Evolutionary conservation across 345 rosid genomes (phyloP), one percentile per base, ranked within the genome.

Genomic region (Melaleuca quinquenervia): DNA sequence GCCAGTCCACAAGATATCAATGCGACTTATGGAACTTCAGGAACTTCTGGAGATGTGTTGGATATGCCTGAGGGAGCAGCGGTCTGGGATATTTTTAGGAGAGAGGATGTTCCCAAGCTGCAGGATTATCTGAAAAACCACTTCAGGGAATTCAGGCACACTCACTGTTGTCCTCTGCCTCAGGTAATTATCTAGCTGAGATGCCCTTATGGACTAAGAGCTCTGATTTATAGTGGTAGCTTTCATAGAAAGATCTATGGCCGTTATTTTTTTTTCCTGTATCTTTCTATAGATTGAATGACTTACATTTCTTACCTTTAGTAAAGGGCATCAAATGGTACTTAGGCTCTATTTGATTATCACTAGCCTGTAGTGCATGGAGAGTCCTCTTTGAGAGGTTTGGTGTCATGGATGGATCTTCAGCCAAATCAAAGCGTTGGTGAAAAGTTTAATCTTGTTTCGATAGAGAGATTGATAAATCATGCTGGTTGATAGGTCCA

Each of bases 21-120:
- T 55, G 78, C 20, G 29, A 58, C 20, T 26, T 54, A 2, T 84
- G 75, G 51, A 84, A 55, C 50, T 84, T 84, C 75, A 56, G 54
- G 32, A 58, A 54, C 50, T 84, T 84, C 51, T 53, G 86, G 70
- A 55, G 89, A 85, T 26, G 50, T 44, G 36, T 20, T 53, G 32
- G 89, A 89, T 26, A 89, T 51, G 51, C 41, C 74, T 41, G 94
- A 91, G 74, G 95, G 92, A 27, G 96, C 95, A 54, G 98, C 98
- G 78, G 85, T 94, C 11, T 95, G 98, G 97, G 95, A 94, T 87
- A 94, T 95, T 86, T 95, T 94, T 87, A 93, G 93, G 78, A 92
- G 95, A 88, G 87, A 94, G 90, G 97, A 94, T 91, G 94, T 90
- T 84, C 90, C 93, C 32, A 95, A 92, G 90, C 88, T 96, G 88